These are phyloP conservation scores for Rhizopogon roseolus DNA, from an alignment of 768 basidiomycete species.

Conservation along the genomic window DNA sequence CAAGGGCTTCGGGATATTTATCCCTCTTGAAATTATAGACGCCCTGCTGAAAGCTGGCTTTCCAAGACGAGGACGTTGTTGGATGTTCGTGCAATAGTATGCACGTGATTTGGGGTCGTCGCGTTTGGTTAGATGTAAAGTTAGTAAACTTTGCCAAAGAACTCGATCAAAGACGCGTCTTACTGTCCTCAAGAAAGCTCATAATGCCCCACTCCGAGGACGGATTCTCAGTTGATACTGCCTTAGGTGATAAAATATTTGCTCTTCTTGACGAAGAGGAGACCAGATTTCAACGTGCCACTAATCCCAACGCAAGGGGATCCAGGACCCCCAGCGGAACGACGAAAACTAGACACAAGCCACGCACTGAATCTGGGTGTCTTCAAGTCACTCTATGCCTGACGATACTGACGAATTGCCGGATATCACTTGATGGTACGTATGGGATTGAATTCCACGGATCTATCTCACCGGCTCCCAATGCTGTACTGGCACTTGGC, in stretches of 20 bases:
- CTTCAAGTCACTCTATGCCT: slow-evolving; percentile 16
- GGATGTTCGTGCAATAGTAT: too few species aligned
- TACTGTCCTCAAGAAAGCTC: background rate
- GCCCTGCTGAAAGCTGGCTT: slow-evolving; percentile 37
- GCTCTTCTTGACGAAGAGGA: slow-evolving; percentile 62
- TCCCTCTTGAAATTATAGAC: slow-evolving; percentile 36
- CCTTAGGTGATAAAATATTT: slow-evolving; percentile 57
- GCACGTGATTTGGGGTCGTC: too few species aligned
- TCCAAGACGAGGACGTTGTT: too few species aligned
- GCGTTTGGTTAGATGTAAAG: too few species aligned
- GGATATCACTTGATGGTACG: slow-evolving; percentile 60
- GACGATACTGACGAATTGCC: slow-evolving; percentile 52
- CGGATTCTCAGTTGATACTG: slow-evolving; percentile 58
- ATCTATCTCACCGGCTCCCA: background rate
- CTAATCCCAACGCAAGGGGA: slow-evolving; percentile 21
- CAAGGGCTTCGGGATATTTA: slow-evolving; percentile 43
- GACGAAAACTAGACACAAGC: slow-evolving; percentile 46
- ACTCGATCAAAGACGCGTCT: background rate
- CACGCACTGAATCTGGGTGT: slow-evolving; percentile 33
- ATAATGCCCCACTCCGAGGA: slow-evolving; percentile 63
- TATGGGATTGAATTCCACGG: slow-evolving; percentile 35
- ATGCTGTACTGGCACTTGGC: background rate
- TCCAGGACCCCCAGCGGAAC: slow-evolving; percentile 44
- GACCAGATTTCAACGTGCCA: slow-evolving; percentile 24
- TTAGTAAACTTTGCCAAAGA: background rate